A percentile compares a stretch with the other conserved stretches of the same genome.
Evolutionary conservation across 2,329 filamentous ascomycete genomes (phyloP).

Genomic region (Trichoderma endophyticum): DNA sequence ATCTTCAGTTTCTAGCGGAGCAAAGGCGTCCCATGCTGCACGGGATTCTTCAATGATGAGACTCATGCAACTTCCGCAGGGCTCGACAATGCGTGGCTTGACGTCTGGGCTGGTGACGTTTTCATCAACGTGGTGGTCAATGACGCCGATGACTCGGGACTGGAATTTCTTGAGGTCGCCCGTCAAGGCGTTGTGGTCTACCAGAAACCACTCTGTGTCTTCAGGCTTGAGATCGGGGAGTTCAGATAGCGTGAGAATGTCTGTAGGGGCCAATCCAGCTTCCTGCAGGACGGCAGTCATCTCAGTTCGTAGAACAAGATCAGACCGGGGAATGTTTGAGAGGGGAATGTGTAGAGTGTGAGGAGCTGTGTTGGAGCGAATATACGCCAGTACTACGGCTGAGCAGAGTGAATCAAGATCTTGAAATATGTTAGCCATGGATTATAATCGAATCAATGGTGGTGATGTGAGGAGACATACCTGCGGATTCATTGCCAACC

Average conservation of each 20-base stretch:
- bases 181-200: conserved; percentile 75
- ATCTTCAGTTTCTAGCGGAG: conserved; percentile 25
- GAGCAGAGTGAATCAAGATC: conserved; percentile 80
- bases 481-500: conserved; percentile 66
- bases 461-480: conserved; percentile 34
- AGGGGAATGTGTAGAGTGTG: conserved; percentile 66
- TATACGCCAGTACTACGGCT: conserved; percentile 70
- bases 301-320: conserved; percentile 71
- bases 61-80: conserved; percentile 70
- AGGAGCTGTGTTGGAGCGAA: conserved; percentile 58
- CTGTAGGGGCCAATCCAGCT: conserved; percentile 55
- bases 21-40: conserved; percentile 55
- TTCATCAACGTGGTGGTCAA: conserved; percentile 81
- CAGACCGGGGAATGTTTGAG: conserved; percentile 64
- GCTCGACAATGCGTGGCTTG: conserved; percentile 59
- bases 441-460: background rate
- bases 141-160: conserved; percentile 56
- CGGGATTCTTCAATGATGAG: conserved; percentile 61
- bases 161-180: conserved; percentile 56
- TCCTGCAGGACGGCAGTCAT: conserved; percentile 62
- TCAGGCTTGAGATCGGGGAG: conserved; percentile 48
- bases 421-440: conserved; percentile 29
- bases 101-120: conserved; percentile 45
- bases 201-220: conserved; percentile 67
- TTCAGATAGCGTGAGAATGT: conserved; percentile 62